These are phyloP conservation scores for Aspergillus heteromorphus DNA, from an alignment of 495 filamentous ascomycete species.

Conservation along the genomic window DNA sequence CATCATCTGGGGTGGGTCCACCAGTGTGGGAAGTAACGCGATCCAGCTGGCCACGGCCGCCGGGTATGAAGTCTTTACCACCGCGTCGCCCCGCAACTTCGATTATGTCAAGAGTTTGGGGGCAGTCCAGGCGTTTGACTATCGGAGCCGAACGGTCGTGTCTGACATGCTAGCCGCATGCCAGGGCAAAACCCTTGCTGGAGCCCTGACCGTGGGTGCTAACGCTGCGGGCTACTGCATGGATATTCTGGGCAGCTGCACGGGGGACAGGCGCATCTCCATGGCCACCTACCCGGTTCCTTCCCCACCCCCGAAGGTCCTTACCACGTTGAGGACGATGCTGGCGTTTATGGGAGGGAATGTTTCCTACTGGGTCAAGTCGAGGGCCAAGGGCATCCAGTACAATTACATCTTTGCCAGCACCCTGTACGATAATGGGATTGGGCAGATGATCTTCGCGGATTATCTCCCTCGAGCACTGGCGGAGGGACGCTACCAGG, in stretches of 20 bases:
- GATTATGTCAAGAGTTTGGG: constrained; percentile 46
- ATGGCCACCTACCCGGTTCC: not conserved
- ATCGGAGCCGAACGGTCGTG: constrained; percentile 35
- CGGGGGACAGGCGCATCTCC: not conserved
- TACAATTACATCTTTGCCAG: not conserved
- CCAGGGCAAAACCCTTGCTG: not conserved
- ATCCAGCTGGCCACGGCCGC: constrained; percentile 54
- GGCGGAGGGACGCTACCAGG: not conserved
- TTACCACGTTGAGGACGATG: not conserved
- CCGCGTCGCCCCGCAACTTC: constrained; percentile 46
- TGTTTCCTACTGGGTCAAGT: not conserved
- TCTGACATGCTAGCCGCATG: not conserved
- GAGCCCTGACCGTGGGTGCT: not conserved
- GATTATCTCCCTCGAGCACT: not conserved
- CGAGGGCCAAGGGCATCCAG: not conserved
- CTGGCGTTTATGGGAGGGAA: not conserved
- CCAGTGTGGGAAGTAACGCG: constrained; percentile 50
- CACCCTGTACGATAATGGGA: not conserved
- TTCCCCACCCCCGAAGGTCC: not conserved
- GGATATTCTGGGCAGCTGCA: not conserved
- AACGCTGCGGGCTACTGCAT: not conserved
- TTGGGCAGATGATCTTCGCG: not conserved
- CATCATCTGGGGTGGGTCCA: constrained; percentile 56
- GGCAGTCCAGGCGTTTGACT: constrained; percentile 52
- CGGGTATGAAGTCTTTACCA: constrained; percentile 50